These are phyloP conservation scores for Thielaviopsis ethacetica DNA, from an alignment of 2,329 filamentous ascomycete species.

Conservation along the genomic window DNA sequence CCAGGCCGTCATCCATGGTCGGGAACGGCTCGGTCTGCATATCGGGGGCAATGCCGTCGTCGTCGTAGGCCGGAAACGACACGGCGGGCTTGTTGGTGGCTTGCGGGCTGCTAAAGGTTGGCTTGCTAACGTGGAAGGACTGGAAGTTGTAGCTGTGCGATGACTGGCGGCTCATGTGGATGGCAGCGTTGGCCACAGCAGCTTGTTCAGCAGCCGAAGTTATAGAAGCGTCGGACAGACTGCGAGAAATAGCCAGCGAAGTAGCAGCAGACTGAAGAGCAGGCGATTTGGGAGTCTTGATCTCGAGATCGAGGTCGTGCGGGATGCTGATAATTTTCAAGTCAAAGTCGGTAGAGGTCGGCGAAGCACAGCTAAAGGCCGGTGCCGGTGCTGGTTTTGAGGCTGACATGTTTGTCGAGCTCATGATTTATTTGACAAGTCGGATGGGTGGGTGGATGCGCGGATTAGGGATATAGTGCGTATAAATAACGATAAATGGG, in stretches of 20 bases:
- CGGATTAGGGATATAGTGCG: neutral
- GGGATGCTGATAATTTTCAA: neutral
- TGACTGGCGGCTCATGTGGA: slow-evolving; percentile 10
- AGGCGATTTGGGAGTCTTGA: slow-evolving; percentile 9
- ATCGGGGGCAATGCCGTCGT: neutral
- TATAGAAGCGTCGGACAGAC: slow-evolving; percentile 26
- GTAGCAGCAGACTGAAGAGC: slow-evolving; percentile 10
- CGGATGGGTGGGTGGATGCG: neutral
- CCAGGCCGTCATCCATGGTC: slow-evolving; percentile 27
- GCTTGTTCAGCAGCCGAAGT: slow-evolving; percentile 42
- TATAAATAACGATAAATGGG: neutral
- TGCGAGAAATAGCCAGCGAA: slow-evolving; percentile 10
- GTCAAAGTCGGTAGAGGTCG: neutral
- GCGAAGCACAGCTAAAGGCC: neutral
- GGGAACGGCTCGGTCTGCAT: slow-evolving; percentile 9
- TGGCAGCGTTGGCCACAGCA: slow-evolving; percentile 19
- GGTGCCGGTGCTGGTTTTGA: neutral
- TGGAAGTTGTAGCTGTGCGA: slow-evolving; percentile 10
- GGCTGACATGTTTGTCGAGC: neutral
- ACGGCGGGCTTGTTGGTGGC: neutral
- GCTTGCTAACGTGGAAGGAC: slow-evolving; percentile 4
- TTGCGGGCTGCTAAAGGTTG: slow-evolving; percentile 1
- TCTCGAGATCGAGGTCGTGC: neutral
- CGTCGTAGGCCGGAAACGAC: neutral
- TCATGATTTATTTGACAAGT: neutral